Evolutionary conservation across 2,329 filamentous ascomycete genomes (phyloP).

Genomic region (Colletotrichum caudatum): DNA sequence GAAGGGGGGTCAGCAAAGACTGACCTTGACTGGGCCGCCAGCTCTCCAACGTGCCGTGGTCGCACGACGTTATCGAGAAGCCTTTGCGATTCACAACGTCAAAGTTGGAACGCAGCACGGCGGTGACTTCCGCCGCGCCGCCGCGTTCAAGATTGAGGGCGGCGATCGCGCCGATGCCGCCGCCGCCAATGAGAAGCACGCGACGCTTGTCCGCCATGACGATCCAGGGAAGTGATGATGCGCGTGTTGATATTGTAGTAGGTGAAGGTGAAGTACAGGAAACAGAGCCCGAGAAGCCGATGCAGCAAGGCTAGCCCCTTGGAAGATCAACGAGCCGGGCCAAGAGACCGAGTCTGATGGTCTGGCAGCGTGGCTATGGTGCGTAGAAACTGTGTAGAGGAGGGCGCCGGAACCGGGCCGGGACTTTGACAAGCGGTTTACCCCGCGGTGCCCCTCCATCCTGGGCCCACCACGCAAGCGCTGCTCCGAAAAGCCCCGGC

Average conservation of each 20-base stretch:
- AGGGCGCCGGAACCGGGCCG: slow-evolving; percentile 8
- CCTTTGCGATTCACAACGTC: slow-evolving; percentile 59
- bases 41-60: slow-evolving; percentile 62
- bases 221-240: background rate
- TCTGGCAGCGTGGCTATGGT: background rate
- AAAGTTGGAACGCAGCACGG: slow-evolving; percentile 69
- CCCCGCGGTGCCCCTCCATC: slow-evolving; percentile 10
- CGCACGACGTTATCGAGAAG: slow-evolving; percentile 66
- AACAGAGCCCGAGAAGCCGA: background rate
- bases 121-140: slow-evolving; percentile 63
- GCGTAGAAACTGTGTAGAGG: background rate
- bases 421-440: background rate
- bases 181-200: slow-evolving; percentile 66
- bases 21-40: slow-evolving; percentile 62
- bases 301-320: background rate
- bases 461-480: background rate
- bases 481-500: background rate
- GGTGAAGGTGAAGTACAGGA: background rate
- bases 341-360: background rate
- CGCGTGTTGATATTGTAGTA: accelerated
- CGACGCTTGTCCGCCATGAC: slow-evolving; percentile 47
- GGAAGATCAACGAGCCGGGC: background rate
- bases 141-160: slow-evolving; percentile 66
- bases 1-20: slow-evolving; percentile 2
- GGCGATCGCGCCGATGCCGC: slow-evolving; percentile 68